Conservation (phyloP, 2,329 filamentous ascomycete genomes). For the Zymoseptoria pseudotritici region DNA sequence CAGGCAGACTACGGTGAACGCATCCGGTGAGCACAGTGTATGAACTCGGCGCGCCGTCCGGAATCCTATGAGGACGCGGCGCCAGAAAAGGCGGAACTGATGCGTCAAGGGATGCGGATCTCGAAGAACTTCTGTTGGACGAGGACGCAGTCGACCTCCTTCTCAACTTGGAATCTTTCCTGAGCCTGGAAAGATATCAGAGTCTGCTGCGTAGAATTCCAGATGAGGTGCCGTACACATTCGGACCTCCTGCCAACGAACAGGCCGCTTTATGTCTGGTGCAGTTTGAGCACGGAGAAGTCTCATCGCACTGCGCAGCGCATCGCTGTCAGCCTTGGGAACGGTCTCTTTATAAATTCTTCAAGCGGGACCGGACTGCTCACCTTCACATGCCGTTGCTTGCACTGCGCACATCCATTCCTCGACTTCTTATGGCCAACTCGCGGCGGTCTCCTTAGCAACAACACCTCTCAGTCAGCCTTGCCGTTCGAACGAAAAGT, state of each 20-base stretch:
- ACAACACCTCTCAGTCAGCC: neutral
- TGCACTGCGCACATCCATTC: conserved; percentile 28
- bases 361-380: neutral
- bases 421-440: conserved; percentile 25
- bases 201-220: no score
- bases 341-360: neutral
- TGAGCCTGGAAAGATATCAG: neutral
- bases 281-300: conserved; percentile 26
- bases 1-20: conserved; percentile 18
- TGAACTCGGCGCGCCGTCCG: conserved; percentile 8
- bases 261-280: conserved; percentile 25
- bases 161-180: conserved; percentile 2
- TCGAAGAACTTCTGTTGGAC: conserved; percentile 8
- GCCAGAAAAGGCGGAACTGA: conserved; percentile 2
- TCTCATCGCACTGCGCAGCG: conserved; percentile 25
- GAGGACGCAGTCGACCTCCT: conserved; percentile 17
- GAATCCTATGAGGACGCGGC: conserved; percentile 8
- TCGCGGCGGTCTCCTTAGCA: conserved; percentile 24
- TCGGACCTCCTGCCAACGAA: conserved; percentile 26
- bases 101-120: conserved; percentile 14
- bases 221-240: conserved; percentile 6
- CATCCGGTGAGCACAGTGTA: conserved; percentile 21
- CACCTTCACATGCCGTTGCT: conserved; percentile 28
- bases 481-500: no score
- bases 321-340: neutral